Conservation (phyloP, 495 filamentous ascomycete genomes). For the Tuber borchii region DNA sequence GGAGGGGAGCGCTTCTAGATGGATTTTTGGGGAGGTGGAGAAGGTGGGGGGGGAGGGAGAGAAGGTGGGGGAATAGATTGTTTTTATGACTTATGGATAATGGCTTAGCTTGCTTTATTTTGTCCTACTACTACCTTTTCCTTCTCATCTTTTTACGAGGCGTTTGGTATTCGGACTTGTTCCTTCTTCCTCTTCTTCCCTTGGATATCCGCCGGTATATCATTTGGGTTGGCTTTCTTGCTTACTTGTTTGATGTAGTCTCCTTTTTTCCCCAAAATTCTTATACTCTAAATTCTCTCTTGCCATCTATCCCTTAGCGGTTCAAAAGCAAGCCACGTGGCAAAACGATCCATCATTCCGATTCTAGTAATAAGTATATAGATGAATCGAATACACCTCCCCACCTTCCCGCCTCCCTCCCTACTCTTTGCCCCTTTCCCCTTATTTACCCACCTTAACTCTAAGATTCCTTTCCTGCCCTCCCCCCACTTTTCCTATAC, state of each 20-base stretch:
- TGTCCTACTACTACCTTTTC: conserved; percentile 4
- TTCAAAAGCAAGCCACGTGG: background rate
- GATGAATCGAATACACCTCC: background rate
- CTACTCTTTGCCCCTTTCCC: background rate
- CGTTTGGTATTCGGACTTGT: background rate
- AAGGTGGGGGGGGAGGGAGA: conserved; percentile 4
- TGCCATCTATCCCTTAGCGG: background rate
- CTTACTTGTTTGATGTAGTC: background rate
- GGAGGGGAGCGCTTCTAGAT: conserved; percentile 61
- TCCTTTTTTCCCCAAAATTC: background rate
- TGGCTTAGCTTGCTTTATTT: conserved; percentile 9
- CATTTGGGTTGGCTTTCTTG: background rate
- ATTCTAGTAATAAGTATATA: background rate
- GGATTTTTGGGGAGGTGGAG: conserved; percentile 47
- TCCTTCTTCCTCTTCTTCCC: background rate
- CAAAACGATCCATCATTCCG: background rate
- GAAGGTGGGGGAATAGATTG: conserved; percentile 15
- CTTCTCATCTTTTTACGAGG: background rate
- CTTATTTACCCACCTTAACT: background rate
- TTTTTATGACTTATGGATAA: conserved; percentile 8
- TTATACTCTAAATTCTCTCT: background rate
- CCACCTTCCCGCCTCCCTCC: background rate
- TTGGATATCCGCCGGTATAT: background rate
- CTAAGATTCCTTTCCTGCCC: background rate
- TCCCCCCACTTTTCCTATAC: background rate